Evolutionary conservation across 371 early-diverging fungal species (phyloP), one percentile per base, ranked within the genome.

Genomic region (Syncephalastrum sp.): DNA sequence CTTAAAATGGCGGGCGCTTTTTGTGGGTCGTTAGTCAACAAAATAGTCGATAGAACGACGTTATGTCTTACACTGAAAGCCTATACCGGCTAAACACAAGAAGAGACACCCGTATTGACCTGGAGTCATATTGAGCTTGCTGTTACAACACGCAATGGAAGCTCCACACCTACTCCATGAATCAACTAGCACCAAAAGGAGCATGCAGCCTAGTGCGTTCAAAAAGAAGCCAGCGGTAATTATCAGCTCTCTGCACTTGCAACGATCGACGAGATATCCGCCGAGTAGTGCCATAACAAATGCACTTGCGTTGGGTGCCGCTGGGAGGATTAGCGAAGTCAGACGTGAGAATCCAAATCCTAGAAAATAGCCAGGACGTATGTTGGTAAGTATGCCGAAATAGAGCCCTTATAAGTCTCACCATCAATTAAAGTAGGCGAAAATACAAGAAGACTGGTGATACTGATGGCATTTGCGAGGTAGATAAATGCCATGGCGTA

Each of bases 291-390:
- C 58, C 47, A 63, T 56, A 2, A 70, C 16, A 7, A 68, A 57
- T 14, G 57, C 63, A n/a, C 63, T 23, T 2, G 52, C 54, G 47
- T 54, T 57, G 5, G 70, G 69, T 15, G 74, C 70, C 10, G 74
- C 74, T 5, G 74, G 67, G 15, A 73, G 27, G 5, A 69, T 15
- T 43, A 67, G 74, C 17, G 74, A 54, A 0, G 60, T 64, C 16
- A 60, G 52, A 0, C 42, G 42, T 3, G 63, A 41, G 51, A 71
- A 71, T 7, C 71, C 71, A 53, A 71, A 68, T 19, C 38, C 38
- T 33, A 33, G 8, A 10, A 12, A 33, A 33, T 10, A 0, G 38
- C 7, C 29, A 12, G 2, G 12, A 6, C 10, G 12, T 33, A 33
- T 3, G 21, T 21, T 21, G 21, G 21, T 21, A 21, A 21, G 2